Evolutionary conservation across 2,329 filamentous ascomycete genomes (phyloP).

Genomic region (Mycogone perniciosa): DNA sequence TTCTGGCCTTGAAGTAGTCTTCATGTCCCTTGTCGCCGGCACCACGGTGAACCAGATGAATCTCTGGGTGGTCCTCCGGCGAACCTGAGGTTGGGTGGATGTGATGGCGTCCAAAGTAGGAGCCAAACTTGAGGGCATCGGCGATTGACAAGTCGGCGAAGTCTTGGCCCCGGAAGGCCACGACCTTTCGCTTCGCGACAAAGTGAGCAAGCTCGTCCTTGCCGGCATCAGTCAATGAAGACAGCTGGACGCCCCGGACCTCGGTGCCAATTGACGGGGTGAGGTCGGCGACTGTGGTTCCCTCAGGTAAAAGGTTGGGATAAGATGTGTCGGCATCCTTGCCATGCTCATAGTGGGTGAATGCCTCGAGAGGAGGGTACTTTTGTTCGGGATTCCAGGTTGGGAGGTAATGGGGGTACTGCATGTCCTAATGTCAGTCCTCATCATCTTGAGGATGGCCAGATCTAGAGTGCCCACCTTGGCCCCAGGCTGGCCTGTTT

Average conservation of each 20-base stretch:
- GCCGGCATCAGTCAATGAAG: constrained; percentile 57
- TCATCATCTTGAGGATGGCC: background rate
- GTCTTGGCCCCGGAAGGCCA: constrained; percentile 71
- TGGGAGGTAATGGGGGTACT: constrained; percentile 68
- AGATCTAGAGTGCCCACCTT: constrained; percentile 17
- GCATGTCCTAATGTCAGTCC: background rate
- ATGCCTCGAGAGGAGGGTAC: constrained; percentile 60
- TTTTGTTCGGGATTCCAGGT: constrained; percentile 60
- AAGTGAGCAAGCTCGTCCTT: constrained; percentile 73
- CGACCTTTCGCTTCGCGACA: constrained; percentile 71
- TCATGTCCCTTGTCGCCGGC: constrained; percentile 43
- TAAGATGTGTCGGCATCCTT: constrained; percentile 66
- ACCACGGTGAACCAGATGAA: constrained; percentile 73
- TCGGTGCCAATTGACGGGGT: constrained; percentile 71
- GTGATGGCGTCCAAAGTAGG: constrained; percentile 75
- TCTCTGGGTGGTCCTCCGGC: constrained; percentile 64
- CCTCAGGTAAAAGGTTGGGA: constrained; percentile 57
- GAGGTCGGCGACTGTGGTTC: constrained; percentile 50
- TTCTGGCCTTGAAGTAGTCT: constrained; percentile 60
- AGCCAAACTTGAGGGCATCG: constrained; percentile 61
- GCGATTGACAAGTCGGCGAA: constrained; percentile 63
- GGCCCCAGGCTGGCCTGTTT: constrained; percentile 21
- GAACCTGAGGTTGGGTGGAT: constrained; percentile 75
- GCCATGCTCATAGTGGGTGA: constrained; percentile 69
- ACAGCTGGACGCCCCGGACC: constrained; percentile 64